A percentile compares a stretch with the other conserved stretches of the same genome.
Evolutionary conservation across 345 rosid species (phyloP).

Genomic region (Triadica sebifera): DNA sequence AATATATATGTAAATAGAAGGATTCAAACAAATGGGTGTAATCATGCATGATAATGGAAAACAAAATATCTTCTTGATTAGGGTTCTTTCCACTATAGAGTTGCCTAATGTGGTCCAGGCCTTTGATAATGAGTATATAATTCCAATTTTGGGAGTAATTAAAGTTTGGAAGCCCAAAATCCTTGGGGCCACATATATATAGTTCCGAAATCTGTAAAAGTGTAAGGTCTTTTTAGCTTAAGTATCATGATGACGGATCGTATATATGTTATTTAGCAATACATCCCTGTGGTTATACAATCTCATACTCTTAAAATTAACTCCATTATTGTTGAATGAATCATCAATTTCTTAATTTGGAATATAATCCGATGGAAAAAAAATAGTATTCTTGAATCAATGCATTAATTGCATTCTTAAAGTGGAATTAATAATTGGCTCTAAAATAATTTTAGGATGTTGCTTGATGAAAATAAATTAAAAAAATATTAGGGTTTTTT

Average conservation of each 20-base stretch:
- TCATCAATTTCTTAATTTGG: no score
- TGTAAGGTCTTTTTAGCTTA: background rate
- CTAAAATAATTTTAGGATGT: no score
- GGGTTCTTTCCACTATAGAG: constrained; percentile 16
- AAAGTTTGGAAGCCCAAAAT: constrained; percentile 18
- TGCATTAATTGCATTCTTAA: no score
- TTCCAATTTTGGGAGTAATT: constrained; percentile 10
- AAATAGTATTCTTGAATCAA: no score
- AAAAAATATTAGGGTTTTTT: no score
- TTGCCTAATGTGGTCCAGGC: constrained; percentile 26
- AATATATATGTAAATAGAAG: background rate
- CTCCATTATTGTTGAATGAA: no score
- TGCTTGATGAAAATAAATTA: no score
- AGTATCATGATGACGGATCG: no score
- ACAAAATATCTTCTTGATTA: background rate
- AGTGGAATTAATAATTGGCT: no score
- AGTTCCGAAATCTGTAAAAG: constrained; percentile 15
- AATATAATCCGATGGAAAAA: no score
- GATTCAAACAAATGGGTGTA: constrained; percentile 15
- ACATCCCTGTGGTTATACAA: background rate
- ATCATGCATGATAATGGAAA: constrained; percentile 12
- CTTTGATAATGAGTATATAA: constrained; percentile 12
- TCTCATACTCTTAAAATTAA: no score
- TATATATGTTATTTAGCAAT: background rate
- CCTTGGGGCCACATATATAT: constrained; percentile 26